These are phyloP conservation scores for Xylaria flabelliformis DNA, from an alignment of 495 filamentous ascomycete genomes.

Conservation along the genomic window DNA sequence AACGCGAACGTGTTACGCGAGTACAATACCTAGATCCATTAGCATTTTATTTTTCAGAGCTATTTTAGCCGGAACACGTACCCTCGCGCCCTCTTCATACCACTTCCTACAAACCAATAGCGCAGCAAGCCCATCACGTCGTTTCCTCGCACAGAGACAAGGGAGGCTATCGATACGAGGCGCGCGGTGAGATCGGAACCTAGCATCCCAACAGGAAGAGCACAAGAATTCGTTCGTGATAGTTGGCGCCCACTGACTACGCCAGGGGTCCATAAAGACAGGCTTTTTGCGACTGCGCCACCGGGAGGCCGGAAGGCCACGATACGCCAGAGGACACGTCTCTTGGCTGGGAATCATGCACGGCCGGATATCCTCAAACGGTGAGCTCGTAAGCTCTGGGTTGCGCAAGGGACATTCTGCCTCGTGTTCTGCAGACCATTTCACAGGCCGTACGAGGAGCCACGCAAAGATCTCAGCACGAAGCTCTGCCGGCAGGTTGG, in stretches of 20 bases:
- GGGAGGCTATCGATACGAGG: conserved; percentile 19
- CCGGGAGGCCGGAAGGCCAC: background rate
- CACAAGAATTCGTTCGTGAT: conserved; percentile 35
- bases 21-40: conserved; percentile 32
- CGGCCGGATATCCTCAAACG: background rate
- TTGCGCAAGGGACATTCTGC: conserved; percentile 16
- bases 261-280: conserved; percentile 28
- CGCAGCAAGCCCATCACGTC: conserved; percentile 30
- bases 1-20: conserved; percentile 42
- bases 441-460: conserved; percentile 41
- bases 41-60: background rate
- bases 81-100: conserved; percentile 36
- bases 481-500: conserved; percentile 37
- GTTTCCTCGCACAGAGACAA: conserved; percentile 34
- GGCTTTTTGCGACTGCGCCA: background rate
- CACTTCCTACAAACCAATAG: conserved; percentile 36
- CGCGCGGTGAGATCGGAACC: background rate
- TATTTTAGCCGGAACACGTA: conserved; percentile 2
- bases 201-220: conserved; percentile 35
- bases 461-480: conserved; percentile 35
- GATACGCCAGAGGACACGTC: background rate
- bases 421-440: conserved; percentile 33
- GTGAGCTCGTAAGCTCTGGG: background rate
- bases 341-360: background rate
- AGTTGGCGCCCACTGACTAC: conserved; percentile 35